These are phyloP conservation scores for Sisymbrium irio DNA, from an alignment of 345 rosid genomes.

Conservation along the genomic window DNA sequence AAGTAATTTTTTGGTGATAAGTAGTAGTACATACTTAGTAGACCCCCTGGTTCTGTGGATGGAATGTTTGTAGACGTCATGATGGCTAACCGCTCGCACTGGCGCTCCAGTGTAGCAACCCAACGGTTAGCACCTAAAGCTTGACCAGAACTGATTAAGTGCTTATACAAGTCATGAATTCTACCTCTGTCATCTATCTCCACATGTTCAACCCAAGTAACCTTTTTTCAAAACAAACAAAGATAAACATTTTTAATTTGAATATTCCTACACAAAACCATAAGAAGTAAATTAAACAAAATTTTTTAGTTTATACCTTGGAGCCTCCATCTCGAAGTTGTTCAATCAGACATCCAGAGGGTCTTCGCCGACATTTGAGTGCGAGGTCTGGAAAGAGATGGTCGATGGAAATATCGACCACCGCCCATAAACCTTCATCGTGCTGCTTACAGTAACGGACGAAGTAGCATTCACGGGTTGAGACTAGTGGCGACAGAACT, in stretches of 20 bases:
- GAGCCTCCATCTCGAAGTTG: conserved; percentile 78
- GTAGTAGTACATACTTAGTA: conserved; percentile 21
- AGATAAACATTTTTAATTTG: not conserved
- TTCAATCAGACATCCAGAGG: conserved; percentile 89
- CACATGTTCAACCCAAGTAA: conserved; percentile 91
- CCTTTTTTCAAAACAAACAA: conserved; percentile 41
- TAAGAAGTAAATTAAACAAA: not conserved
- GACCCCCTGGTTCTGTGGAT: conserved; percentile 55
- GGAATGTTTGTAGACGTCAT: conserved; percentile 58
- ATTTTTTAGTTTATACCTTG: conserved; percentile 41
- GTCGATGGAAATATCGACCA: conserved; percentile 92
- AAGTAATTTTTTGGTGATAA: not conserved
- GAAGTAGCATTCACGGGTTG: conserved; percentile 71
- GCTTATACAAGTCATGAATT: conserved; percentile 57
- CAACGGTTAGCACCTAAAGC: conserved; percentile 93
- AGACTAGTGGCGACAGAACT: conserved; percentile 75
- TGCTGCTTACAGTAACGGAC: conserved; percentile 79
- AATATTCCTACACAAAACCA: not conserved
- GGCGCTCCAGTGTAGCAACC: conserved; percentile 77
- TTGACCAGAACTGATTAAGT: conserved; percentile 57
- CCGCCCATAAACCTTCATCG: conserved; percentile 79
- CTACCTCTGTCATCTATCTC: conserved; percentile 83
- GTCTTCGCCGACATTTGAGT: conserved; percentile 62
- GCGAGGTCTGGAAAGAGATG: conserved; percentile 49
- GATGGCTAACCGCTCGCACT: conserved; percentile 77